Evolutionary conservation across 768 basidiomycete genomes (phyloP), one percentile per base, ranked within the genome.

Genomic region (Auriscalpium vulgare): DNA sequence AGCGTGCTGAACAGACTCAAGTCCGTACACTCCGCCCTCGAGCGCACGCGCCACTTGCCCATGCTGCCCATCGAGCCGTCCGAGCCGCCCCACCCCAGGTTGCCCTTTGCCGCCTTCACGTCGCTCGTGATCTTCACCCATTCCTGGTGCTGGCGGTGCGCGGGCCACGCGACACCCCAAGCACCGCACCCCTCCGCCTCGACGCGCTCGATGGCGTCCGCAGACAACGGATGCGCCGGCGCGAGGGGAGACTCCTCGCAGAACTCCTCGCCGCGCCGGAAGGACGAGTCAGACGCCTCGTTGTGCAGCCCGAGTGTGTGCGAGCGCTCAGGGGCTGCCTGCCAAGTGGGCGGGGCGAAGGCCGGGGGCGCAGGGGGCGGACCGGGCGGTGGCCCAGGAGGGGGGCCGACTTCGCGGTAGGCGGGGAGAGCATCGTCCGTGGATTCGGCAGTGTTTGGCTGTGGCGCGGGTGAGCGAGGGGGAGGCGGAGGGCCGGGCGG

Each of bases 221-320:
- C 81, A 1, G 84, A 70, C 4, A 87, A 67, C 14, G 84, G 69
- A 45, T 67, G 67, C 0, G 84, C 75, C 3, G 68, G 61, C 14
- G 75, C 63, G 0, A 73, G 63, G 0, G 78, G 73, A 50, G 78
- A 59, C 40, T 57, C 46, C 10, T 43, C 37, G 62, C 84, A 85
- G 63, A 83, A 87, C 1, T 57, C 56, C 59, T 81, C 73, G 2
- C 79, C 85, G 11, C 70, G 69, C 54, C 75, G 66, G 60, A 70
- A 86, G 59, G 84, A 82, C 2, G 78, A 70, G n/a, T 76, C 75
- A 0, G 80, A 66, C 1, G 84, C 85, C 58, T 87, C 85, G 48
- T 74, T 72, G 59, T 66, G 74, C 54, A 78, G 75, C 3, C 85
- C 85, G n/a, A 66, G 68, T 9, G 52, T 54, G 61, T 81, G 73